Evolutionary conservation across 139 green algal genomes (phyloP).

Genomic region (Volvox reticuliferus): DNA sequence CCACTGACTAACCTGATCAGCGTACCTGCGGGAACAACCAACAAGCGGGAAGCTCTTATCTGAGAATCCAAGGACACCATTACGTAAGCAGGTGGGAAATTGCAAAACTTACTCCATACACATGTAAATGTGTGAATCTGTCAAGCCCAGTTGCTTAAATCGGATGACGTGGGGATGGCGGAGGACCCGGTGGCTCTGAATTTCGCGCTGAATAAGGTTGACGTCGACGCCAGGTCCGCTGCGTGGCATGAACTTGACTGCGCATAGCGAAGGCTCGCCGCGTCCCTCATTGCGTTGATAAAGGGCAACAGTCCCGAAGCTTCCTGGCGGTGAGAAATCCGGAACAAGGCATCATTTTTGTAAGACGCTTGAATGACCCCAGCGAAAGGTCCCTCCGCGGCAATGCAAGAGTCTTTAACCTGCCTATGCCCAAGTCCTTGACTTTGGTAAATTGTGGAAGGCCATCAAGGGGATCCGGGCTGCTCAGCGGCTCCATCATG

Average conservation of each 20-base stretch:
- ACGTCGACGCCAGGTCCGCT: constrained; percentile 30
- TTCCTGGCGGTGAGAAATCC: constrained; percentile 5
- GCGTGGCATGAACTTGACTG: constrained; percentile 41
- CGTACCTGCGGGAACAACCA: constrained; percentile 17
- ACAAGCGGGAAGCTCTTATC: too few species aligned
- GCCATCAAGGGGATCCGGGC: constrained; percentile 8
- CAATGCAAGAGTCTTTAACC: not conserved
- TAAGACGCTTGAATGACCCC: too few species aligned
- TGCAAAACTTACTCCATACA: constrained; percentile 22
- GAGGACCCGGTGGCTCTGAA: constrained; percentile 35
- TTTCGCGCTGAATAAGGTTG: constrained; percentile 28
- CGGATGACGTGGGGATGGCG: constrained; percentile 91
- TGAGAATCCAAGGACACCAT: not conserved
- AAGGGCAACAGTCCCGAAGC: constrained; percentile 37
- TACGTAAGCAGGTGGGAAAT: not conserved
- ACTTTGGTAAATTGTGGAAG: not conserved
- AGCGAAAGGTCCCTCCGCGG: too few species aligned
- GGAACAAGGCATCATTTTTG: too few species aligned
- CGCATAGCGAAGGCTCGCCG: constrained; percentile 6
- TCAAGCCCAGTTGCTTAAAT: constrained; percentile 89
- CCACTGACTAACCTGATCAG: constrained; percentile 30
- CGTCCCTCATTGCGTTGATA: constrained; percentile 14
- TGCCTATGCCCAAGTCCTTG: constrained; percentile 36
- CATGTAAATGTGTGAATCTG: constrained; percentile 37
- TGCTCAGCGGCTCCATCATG: not conserved